Base-by-base conservation (phyloP, 345 rosid genomes). In the Brassica juncea region DNA sequence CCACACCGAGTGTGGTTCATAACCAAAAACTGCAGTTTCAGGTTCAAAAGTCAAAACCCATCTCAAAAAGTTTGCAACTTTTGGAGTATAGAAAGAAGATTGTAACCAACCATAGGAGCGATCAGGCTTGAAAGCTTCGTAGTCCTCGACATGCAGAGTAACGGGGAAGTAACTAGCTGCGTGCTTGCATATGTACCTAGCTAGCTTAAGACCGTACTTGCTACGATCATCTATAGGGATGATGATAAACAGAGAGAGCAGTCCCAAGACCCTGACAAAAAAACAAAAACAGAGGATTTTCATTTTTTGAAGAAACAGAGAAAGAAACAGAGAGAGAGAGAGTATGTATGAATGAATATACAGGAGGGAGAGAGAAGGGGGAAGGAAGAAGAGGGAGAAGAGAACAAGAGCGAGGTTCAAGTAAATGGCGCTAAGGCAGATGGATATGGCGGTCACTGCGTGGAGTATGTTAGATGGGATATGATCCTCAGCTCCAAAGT, bases 1-100 rank as follows among this genome's bases (percentile, higher is more conserved):
- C 74, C 86, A 80, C 80, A 93, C 97, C 0, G 99, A 95, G 84
- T 95, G 99, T 7, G 99, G 98, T 85, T 95, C 98, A 31, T 87
- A 95, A 16, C 96, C 97, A 35, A 93, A 87, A 23, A 95, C 98
- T 94, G 89, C 78, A 79, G n/a, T 32, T 68, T 19, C 28, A 77
- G 10, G 49, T n/a, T n/a, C 4, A 21, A 19, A 34, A 79, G 60
- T 55, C 76, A 70, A 75, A 69, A 80, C 71, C 71, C 37, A 80
- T 74, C 76, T 21, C 49, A 47, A 61, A 74, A 71, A 80, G 72
- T 5, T 75, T 55, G 69, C 6, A 75, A 19, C 66, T 66, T 74
- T 75, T 75, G 23, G 28, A 11, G 66, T 49, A 19, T 0, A 49
- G 55, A 49, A 11, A 28, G 6, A 58, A 52, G 59, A 61, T 28